These are phyloP conservation scores for Monosporascus sp. DNA, from an alignment of 2,329 filamentous ascomycete genomes.

Conservation along the genomic window DNA sequence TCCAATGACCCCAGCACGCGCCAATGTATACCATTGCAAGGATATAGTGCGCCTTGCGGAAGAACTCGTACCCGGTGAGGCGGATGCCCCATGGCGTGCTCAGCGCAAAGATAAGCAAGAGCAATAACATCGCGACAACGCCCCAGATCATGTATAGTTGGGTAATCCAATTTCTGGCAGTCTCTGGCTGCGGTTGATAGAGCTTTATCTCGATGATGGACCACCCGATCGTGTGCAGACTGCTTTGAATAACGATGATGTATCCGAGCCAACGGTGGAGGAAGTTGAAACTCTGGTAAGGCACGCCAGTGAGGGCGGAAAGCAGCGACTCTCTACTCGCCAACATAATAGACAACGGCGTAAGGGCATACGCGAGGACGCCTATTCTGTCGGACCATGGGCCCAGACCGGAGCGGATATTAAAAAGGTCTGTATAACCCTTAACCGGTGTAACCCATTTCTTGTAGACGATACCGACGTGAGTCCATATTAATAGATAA, in stretches of 20 bases:
- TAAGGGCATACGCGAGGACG: constrained; percentile 66
- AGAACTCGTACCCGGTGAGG: constrained; percentile 69
- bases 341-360: constrained; percentile 63
- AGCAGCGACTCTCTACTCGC: constrained; percentile 65
- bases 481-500: constrained; percentile 64
- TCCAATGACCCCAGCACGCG: constrained; percentile 72
- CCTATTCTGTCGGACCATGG: constrained; percentile 66
- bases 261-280: constrained; percentile 72
- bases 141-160: constrained; percentile 71
- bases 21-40: constrained; percentile 70
- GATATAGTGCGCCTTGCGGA: constrained; percentile 68
- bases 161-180: constrained; percentile 50
- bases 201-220: constrained; percentile 58
- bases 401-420: constrained; percentile 60
- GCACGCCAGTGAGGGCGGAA: constrained; percentile 64
- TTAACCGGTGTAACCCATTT: constrained; percentile 67
- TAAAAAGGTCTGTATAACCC: constrained; percentile 46
- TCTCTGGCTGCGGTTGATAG: constrained; percentile 65
- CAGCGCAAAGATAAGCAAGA: constrained; percentile 56
- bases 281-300: constrained; percentile 74
- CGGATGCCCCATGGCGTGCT: constrained; percentile 55
- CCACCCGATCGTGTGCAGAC: constrained; percentile 68
- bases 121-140: constrained; percentile 59
- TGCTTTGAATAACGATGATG: constrained; percentile 63
- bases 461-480: constrained; percentile 62